phyloP scores from a whole-genome alignment of 2,329 filamentous ascomycete species.

The Chaetomium globosum region DNA sequence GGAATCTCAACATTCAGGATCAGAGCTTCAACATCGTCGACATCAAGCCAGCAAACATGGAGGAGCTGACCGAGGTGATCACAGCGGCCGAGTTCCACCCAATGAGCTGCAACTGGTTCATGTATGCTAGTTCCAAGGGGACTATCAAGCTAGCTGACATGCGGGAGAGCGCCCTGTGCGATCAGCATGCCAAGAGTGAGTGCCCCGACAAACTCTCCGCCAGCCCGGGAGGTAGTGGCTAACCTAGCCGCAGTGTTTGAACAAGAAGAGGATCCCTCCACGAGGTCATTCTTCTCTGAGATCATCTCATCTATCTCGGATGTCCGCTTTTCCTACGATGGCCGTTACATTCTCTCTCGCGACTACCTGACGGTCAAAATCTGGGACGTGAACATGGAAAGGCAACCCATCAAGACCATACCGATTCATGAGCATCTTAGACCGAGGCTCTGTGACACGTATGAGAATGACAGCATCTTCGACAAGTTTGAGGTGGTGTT shows the following conservation, averaged over 20 bases:
- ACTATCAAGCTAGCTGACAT: constrained; percentile 99
- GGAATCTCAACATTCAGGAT: constrained; percentile 99
- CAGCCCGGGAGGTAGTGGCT: constrained; percentile 1
- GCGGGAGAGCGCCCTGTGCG: constrained; percentile 93
- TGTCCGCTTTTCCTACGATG: constrained; percentile 94
- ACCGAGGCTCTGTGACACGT: constrained; percentile 93
- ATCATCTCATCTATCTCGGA: constrained; percentile 99
- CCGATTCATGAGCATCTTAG: constrained; percentile 97
- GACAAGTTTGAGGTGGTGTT: constrained; percentile 99
- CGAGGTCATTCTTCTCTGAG: constrained; percentile 98
- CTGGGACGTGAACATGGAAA: constrained; percentile 99
- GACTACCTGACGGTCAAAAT: constrained; percentile 99
- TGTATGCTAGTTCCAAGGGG: constrained; percentile 99
- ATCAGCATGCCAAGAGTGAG: constrained; percentile 92
- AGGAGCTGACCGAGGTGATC: constrained; percentile 97
- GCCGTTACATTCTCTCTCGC: constrained; percentile 93
- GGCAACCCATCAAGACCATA: constrained; percentile 95
- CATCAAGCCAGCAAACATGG: constrained; percentile 99
- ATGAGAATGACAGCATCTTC: constrained; percentile 99
- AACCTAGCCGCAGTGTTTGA: constrained; percentile 74
- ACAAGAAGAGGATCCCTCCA: constrained; percentile 95
- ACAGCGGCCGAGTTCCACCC: constrained; percentile 98
- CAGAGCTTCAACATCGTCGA: constrained; percentile 99
- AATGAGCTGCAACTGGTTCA: constrained; percentile 98
- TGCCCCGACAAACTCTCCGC: constrained; percentile 43